These are phyloP conservation scores for Pleurotus pulmonarius DNA, from an alignment of 768 basidiomycete genomes.

Conservation along the genomic window DNA sequence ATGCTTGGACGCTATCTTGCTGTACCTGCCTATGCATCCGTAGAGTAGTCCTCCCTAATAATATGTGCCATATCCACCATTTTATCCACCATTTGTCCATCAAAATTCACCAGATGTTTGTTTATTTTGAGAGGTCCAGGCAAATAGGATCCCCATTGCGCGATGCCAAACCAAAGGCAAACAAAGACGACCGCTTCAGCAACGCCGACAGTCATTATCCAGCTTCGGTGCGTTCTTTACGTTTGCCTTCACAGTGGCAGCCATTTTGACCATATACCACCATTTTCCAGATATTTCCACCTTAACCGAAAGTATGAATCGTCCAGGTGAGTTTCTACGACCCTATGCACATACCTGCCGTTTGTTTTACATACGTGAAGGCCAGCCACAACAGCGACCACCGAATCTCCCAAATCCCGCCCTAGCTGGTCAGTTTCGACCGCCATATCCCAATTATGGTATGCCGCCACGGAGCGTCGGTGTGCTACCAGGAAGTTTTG, in stretches of 20 bases:
- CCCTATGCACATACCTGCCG: conserved; percentile 11
- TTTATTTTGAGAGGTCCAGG: not conserved
- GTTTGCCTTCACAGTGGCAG: not conserved
- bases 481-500: conserved; percentile 47
- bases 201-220: conserved; percentile 5
- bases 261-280: not conserved
- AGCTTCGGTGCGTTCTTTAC: not conserved
- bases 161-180: conserved; percentile 3
- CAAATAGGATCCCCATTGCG: not conserved
- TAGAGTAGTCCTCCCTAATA: conserved; percentile 2
- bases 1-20: conserved; percentile 1
- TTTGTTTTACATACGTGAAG: conserved; percentile 33
- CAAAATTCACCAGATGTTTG: not conserved
- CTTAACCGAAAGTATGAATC: conserved; percentile 48
- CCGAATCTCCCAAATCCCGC: conserved; percentile 68
- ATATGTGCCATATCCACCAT: conserved; percentile 3
- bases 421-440: conserved; percentile 63
- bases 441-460: conserved; percentile 48
- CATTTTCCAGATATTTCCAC: conserved; percentile 24
- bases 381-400: conserved; percentile 80
- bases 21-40: conserved; percentile 1
- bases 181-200: conserved; percentile 7
- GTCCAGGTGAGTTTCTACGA: conserved; percentile 43
- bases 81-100: not conserved
- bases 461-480: conserved; percentile 60